Percentiles rank a stretch among this genome's conserved stretches.
Conservation (phyloP, 2,329 filamentous ascomycete genomes). For the Geoglossum cookeanum region DNA sequence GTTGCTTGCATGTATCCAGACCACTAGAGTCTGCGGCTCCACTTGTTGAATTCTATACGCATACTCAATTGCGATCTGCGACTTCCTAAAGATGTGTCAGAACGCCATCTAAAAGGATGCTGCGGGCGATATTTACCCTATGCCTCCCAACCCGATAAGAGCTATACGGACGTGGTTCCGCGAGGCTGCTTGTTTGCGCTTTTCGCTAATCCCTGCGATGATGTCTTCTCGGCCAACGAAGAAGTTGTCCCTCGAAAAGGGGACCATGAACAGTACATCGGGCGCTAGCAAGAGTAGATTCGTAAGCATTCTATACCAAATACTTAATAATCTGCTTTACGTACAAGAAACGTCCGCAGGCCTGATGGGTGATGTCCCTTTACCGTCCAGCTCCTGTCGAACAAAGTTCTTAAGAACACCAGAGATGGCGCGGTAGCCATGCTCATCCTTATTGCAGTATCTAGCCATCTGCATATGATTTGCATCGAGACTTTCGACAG, state of each 20-base stretch:
- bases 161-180: neutral
- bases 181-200: neutral
- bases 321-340: neutral
- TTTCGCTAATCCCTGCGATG: neutral
- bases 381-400: neutral
- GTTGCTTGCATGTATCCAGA: conserved; percentile 11
- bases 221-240: conserved; percentile 6
- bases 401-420: conserved; percentile 4
- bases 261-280: neutral
- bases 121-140: neutral
- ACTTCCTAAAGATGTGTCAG: neutral
- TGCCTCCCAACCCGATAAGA: neutral
- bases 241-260: conserved; percentile 4
- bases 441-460: conserved; percentile 10
- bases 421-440: conserved; percentile 9
- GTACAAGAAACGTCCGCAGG: neutral
- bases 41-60: neutral
- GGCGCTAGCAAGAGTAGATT: neutral
- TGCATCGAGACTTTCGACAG: conserved; percentile 22
- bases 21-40: conserved; percentile 4
- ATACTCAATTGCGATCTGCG: neutral
- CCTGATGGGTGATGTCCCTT: neutral
- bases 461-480: conserved; percentile 15
- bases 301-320: neutral
- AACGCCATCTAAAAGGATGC: neutral